Evolutionary conservation across 441 rosid species (phyloP).

Genomic region (Melastoma candidum): DNA sequence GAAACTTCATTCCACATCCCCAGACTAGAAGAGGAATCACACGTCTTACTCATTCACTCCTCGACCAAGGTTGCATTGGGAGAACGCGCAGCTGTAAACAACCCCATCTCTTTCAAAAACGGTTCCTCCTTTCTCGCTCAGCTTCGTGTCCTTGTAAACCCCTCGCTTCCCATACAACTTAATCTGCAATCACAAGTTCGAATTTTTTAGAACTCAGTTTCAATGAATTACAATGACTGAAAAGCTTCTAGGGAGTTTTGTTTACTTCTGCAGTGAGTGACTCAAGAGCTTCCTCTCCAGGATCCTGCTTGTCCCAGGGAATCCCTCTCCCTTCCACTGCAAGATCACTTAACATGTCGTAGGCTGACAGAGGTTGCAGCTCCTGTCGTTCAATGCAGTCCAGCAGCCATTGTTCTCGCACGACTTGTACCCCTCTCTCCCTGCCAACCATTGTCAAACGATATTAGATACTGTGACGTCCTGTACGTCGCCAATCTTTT

Average conservation of each 20-base stretch:
- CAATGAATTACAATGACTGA: no score
- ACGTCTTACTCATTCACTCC: slow-evolving; percentile 46
- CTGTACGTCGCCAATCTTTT: no score
- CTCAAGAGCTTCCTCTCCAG: slow-evolving; percentile 15
- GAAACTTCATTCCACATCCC: not conserved
- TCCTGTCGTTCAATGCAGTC: no score
- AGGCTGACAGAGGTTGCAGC: no score
- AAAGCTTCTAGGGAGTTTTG: not conserved
- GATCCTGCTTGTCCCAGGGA: no score
- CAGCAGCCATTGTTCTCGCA: no score
- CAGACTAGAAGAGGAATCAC: not conserved
- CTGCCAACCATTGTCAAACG: no score
- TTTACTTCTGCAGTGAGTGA: slow-evolving; percentile 48
- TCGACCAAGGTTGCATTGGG: slow-evolving; percentile 55
- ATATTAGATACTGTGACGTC: no score
- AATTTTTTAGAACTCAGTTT: not conserved
- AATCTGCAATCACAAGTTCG: slow-evolving; percentile 29
- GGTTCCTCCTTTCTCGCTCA: slow-evolving; percentile 47
- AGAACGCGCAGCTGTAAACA: slow-evolving; percentile 61
- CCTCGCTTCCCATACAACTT: slow-evolving; percentile 62
- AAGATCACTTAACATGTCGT: no score
- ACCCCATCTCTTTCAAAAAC: slow-evolving; percentile 63
- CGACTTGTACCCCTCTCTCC: no score
- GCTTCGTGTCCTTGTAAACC: slow-evolving; percentile 49
- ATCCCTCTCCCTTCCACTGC: no score